Conservation (phyloP, 2,329 filamentous ascomycete species). For the Aspergillus fijiensis region DNA sequence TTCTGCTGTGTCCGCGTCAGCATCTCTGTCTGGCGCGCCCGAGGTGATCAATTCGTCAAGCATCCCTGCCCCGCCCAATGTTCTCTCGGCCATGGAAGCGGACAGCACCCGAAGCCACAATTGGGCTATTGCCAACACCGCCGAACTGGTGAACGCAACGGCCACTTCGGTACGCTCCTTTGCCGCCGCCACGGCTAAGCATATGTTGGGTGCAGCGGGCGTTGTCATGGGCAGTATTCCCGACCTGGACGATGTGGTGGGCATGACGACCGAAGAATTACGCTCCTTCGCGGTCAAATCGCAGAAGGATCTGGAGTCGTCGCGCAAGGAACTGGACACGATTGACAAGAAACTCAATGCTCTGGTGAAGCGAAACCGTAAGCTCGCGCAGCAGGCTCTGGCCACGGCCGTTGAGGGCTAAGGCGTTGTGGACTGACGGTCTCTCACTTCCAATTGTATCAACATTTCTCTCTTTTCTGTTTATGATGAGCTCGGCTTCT, state of each 20-base stretch:
- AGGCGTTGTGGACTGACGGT: not conserved
- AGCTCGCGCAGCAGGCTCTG: constrained; percentile 44
- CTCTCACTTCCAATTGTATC: not conserved
- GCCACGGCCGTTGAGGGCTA: constrained; percentile 16
- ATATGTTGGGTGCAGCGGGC: constrained; percentile 36
- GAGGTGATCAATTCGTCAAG: constrained; percentile 25
- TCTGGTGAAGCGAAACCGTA: constrained; percentile 45
- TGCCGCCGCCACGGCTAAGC: constrained; percentile 38
- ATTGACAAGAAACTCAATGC: constrained; percentile 46
- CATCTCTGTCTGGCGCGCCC: constrained; percentile 19
- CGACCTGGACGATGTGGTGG: constrained; percentile 42
- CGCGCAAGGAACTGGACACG: constrained; percentile 65
- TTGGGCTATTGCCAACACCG: constrained; percentile 39
- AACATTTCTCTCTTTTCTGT: not conserved
- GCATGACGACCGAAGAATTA: constrained; percentile 44
- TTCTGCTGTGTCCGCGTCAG: constrained; percentile 26
- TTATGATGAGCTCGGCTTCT: not conserved
- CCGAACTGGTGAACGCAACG: constrained; percentile 37
- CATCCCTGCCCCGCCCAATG: constrained; percentile 34
- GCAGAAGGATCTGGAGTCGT: constrained; percentile 66
- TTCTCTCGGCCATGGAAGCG: constrained; percentile 41
- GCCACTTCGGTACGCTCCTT: constrained; percentile 37
- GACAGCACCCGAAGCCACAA: constrained; percentile 40
- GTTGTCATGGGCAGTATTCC: constrained; percentile 33
- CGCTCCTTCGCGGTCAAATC: constrained; percentile 41